Evolutionary conservation across 805 yeast genomes (phyloP), one percentile per base, ranked within the genome.

Genomic region (Torulaspora microellipsoides): DNA sequence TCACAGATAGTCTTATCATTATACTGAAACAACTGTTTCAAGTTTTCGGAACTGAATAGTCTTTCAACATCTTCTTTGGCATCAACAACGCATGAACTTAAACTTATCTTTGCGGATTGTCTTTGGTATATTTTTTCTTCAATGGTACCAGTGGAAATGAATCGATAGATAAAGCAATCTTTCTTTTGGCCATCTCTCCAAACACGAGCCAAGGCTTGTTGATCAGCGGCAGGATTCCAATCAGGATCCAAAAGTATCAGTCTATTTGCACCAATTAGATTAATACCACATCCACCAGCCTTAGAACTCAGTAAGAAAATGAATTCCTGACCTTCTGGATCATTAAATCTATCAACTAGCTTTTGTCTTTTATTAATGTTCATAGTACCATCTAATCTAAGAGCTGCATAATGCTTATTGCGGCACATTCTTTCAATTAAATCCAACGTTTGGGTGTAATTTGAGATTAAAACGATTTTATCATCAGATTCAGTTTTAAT

Each of bases 111-210:
- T 85, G 93, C 90, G 3, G 95, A 82, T 61, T 93, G 99, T 42
- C 99, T 72, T 68, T 93, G 99, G 65, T 85, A 88, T 28, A 93
- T 93, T 65, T 93, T 93, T 58, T 91, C 99, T 58, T 91, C 99
- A 42, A 91, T 93, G 1, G 96, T 80, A 10, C 99, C 99, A 0
- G 98, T 89, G 6, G 95, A 77, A 45, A 91, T 90, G 54, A 93
- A 90, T 53, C 99, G 73, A 64, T 93, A 93, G 32, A 91, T 93
- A 58, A 84, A 91, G 69, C 99, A 93, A 63, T 86, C 95, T 65
- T 91, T 93, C 72, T 86, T 91, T 60, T 91, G 99, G 0, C 99
- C 99, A 67, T 93, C 99, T 73, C 99, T 81, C 98, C 98, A 93
- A 4, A 93, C 96, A 64, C 99, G 77, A 0, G 98, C 98, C 49